Base-by-base conservation (phyloP, 371 early-diverging fungal genomes). In the Lichtheimia corymbifera region DNA sequence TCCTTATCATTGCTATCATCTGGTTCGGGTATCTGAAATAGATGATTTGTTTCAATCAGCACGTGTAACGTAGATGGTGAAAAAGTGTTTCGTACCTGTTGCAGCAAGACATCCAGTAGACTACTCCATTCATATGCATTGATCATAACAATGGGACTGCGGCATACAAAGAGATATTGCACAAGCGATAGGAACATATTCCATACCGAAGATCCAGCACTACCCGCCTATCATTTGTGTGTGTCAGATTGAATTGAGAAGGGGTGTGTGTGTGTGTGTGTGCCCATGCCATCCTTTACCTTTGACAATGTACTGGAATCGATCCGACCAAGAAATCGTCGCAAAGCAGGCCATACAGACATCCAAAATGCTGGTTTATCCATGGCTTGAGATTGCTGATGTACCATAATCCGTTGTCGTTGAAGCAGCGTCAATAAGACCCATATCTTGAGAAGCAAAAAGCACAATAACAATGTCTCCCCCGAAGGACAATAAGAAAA, bases 91-190 rank as follows among this genome's bases (percentile, higher is more conserved):
- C 25, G 70, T 75, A 83, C 83, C 62, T 72, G 65, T 35, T 43
- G 30, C 28, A 69, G 28, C 2, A 83, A 59, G 20, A 61, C 59
- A 58, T 77, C 74, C 42, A 83, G 49, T 11, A 77, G 40, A 27
- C 60, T 65, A 30, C 62, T 69, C 83, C 83, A 83, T 63, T 83
- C 83, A 44, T 73, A 74, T 0, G 76, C 72, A 62, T 80, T 71
- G 13, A 74, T 59, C 63, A 75, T 58, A 3, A 74, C 67, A 40
- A 74, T 65, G 41, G 68, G 72, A 47, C 74, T 74, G 12, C 81
- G 79, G 25, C 68, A 58, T 11, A 61, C 60, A 63, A 76, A 74
- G 6, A 83, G 50, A 61, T 77, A 79, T 51, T 79, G 77, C 4
- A 83, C 35, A 15, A 83, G 43, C 2, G 79, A 79, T 28, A 79